These are phyloP conservation scores for Kwoniella heveanensis DNA, from an alignment of 768 basidiomycete genomes.

Conservation along the genomic window DNA sequence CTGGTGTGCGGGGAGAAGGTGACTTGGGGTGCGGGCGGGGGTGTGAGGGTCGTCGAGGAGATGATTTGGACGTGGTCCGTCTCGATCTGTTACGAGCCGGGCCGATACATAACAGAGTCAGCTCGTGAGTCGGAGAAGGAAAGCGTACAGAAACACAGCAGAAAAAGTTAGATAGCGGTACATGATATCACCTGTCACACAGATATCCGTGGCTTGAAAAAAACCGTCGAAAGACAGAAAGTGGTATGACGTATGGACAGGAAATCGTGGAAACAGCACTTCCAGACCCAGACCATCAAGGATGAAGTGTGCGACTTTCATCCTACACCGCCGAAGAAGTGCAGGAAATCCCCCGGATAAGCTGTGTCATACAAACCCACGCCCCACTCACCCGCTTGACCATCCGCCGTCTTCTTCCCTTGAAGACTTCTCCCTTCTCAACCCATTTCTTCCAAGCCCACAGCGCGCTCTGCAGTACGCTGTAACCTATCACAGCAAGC, in stretches of 20 bases:
- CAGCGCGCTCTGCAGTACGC: slow-evolving; percentile 33
- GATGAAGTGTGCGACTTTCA: no score
- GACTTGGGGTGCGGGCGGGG: slow-evolving; percentile 51
- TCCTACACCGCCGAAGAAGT: no score
- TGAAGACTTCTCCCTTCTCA: slow-evolving; percentile 58
- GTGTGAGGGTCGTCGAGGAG: slow-evolving; percentile 65
- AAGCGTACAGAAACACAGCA: no score
- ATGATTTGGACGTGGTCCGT: slow-evolving; percentile 83
- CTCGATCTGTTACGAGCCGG: slow-evolving; percentile 78
- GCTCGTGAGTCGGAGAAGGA: not conserved
- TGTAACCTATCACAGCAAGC: slow-evolving; percentile 66
- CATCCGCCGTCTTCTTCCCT: slow-evolving; percentile 83
- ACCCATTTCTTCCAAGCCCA: slow-evolving; percentile 50
- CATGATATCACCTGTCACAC: no score
- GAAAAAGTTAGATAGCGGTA: no score
- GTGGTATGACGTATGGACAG: no score
- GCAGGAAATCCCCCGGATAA: no score
- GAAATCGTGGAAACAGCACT: no score
- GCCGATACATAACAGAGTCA: not conserved
- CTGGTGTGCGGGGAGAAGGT: slow-evolving; percentile 64
- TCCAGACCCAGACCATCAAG: no score
- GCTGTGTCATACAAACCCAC: no score
- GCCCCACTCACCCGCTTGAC: slow-evolving; percentile 68
- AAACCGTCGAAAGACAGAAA: no score
- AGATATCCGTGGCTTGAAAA: no score